Evolutionary conservation across 345 rosid species (phyloP), one percentile per base, ranked within the genome.

Genomic region (Pistacia vera): DNA sequence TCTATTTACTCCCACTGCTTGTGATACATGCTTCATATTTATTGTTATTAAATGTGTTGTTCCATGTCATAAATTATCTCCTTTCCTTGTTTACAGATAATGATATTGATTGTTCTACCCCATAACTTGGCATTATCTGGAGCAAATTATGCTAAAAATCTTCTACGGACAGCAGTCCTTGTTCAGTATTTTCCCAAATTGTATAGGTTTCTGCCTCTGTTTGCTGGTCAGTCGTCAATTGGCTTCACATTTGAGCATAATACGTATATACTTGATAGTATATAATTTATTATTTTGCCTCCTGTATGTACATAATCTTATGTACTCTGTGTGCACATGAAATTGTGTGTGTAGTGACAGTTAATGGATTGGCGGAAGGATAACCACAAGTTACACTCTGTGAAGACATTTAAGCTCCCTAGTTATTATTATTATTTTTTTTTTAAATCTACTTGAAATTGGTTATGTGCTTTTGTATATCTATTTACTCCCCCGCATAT

Each of bases 181-280:
- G 36, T 87, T 75, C 98, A 95, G 69, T 90, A 93, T 72, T 63
- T 87, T 70, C 97, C 97, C 71, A 90, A 92, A 81, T 68, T 95
- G 76, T 91, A 78, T 70, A 88, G 95, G 70, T 83, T 95, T 77
- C 72, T 87, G 44, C 97, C 97, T 62, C 68, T 88, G 82, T 84
- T 95, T 78, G 87, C 89, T 74, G 98, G 99, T 10, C 92, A 83
- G 78, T 87, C 99, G 72, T 88, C 94, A 8, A 82, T 75, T 0
- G 93, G 94, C 22, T 22, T 22, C 22, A 22, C 22, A 74, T 91
- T 95, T 85, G 96, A 95, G 90, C n/a, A n/a, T n/a, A n/a, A n/a
- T n/a, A n/a, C n/a, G n/a, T n/a, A n/a, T n/a, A n/a, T n/a, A n/a
- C n/a, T n/a, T n/a, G n/a, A 30, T 30, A 14, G 28, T 52, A 22